Evolutionary conservation across 768 basidiomycete species (phyloP).

Genomic region (Russula abietina): DNA sequence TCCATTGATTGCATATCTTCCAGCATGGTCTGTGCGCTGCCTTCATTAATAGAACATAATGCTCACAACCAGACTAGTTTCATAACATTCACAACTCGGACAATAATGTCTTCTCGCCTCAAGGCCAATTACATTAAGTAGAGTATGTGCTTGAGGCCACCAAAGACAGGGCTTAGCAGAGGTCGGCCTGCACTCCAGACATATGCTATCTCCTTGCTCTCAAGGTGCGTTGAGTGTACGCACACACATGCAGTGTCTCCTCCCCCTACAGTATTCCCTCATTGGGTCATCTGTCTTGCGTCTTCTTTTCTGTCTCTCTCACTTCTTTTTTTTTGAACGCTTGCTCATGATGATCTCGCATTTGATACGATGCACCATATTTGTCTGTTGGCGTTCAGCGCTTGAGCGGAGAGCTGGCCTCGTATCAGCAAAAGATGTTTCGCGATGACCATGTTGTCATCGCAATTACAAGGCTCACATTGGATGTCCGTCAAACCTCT

Average conservation of each 20-base stretch:
- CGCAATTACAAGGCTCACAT: slow-evolving; percentile 97
- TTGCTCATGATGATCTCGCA: neutral
- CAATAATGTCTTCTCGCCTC: slow-evolving; percentile 95
- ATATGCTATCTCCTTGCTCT: slow-evolving; percentile 83
- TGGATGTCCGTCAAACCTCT: slow-evolving; percentile 59
- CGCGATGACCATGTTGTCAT: slow-evolving; percentile 99
- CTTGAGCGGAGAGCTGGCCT: slow-evolving; percentile 95
- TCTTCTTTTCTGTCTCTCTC: neutral
- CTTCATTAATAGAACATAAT: neutral
- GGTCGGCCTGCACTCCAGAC: slow-evolving; percentile 91
- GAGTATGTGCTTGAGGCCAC: slow-evolving; percentile 99
- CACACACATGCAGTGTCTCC: neutral
- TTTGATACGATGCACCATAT: neutral
- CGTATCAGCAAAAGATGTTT: slow-evolving; percentile 99
- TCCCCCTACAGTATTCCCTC: neutral
- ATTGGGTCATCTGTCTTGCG: neutral
- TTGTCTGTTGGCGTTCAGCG: slow-evolving; percentile 50
- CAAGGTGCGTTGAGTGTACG: slow-evolving; percentile 53
- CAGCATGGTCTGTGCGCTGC: slow-evolving; percentile 1
- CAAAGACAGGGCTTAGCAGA: slow-evolving; percentile 99
- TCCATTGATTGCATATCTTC: too few species aligned
- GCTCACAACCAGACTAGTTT: slow-evolving; percentile 45
- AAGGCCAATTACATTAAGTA: slow-evolving; percentile 94
- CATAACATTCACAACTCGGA: slow-evolving; percentile 98
- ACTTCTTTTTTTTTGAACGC: neutral